A percentile compares a stretch with the other conserved stretches of the same genome.
Conservation (phyloP, 352 stramenopile genomes). For the Globisporangium mamillatum region DNA sequence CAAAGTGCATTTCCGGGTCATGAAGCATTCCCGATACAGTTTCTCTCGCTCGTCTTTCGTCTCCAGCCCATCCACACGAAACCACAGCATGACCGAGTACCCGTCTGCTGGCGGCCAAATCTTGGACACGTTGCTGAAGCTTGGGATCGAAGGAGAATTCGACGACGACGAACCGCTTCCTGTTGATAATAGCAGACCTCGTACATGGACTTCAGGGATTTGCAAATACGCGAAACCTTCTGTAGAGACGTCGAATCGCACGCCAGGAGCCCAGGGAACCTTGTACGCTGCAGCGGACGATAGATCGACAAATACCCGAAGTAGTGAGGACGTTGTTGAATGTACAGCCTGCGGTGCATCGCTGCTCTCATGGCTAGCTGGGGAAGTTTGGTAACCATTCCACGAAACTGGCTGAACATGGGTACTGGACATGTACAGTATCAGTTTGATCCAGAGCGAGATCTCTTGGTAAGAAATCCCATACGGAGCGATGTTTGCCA, state of each 20-base stretch:
- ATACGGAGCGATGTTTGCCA: neutral
- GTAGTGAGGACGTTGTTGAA: neutral
- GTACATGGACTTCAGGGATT: conserved; percentile 53
- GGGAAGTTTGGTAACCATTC: neutral
- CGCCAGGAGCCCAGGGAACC: conserved; percentile 1
- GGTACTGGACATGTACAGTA: conserved; percentile 1
- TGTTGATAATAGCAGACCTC: conserved; percentile 15
- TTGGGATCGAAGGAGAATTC: conserved; percentile 27
- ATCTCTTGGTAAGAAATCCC: conserved; percentile 17
- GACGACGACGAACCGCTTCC: conserved; percentile 12
- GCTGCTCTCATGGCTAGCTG: neutral
- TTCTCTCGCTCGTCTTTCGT: conserved; percentile 61
- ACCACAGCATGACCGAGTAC: conserved; percentile 64
- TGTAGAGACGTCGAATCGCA: conserved; percentile 47
- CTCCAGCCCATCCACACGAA: conserved; percentile 56
- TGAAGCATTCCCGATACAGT: conserved; percentile 54
- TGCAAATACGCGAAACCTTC: conserved; percentile 70
- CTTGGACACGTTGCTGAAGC: conserved; percentile 39
- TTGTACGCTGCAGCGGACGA: neutral
- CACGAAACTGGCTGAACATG: neutral
- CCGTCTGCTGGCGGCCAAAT: conserved; percentile 62
- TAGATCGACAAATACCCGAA: conserved; percentile 15
- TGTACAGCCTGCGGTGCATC: neutral
- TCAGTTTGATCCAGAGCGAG: conserved; percentile 15
- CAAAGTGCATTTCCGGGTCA: conserved; percentile 58